Evolutionary conservation across 2,329 filamentous ascomycete species (phyloP).

Genomic region (Acrocalymma vagum): DNA sequence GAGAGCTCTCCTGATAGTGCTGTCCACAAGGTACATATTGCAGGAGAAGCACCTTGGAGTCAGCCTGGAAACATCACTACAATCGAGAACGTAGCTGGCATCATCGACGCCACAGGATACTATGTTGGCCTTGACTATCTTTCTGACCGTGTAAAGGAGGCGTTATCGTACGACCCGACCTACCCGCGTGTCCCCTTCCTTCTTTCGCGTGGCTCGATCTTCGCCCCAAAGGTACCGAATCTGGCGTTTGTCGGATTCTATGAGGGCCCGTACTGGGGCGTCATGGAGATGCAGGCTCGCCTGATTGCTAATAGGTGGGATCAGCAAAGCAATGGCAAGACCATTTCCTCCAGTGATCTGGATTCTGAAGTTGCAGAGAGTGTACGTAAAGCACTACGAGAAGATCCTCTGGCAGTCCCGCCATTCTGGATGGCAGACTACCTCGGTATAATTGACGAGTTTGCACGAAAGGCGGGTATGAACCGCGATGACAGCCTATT

Average conservation of each 20-base stretch:
- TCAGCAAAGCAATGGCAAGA: slow-evolving; percentile 41
- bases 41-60: no score
- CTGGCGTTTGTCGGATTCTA: slow-evolving; percentile 87
- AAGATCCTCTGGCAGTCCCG: slow-evolving; percentile 53
- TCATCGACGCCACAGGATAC: slow-evolving; percentile 81
- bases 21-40: no score
- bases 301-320: slow-evolving; percentile 71
- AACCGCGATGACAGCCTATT: slow-evolving; percentile 49
- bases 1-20: no score
- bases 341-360: no score
- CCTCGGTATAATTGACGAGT: slow-evolving; percentile 76
- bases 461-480: slow-evolving; percentile 68
- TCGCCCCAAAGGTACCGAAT: slow-evolving; percentile 67
- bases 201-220: slow-evolving; percentile 72
- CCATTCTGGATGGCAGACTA: slow-evolving; percentile 91
- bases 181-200: slow-evolving; percentile 62
- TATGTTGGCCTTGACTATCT: slow-evolving; percentile 72
- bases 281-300: slow-evolving; percentile 86
- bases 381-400: slow-evolving; percentile 56
- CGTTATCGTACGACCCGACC: slow-evolving; percentile 67
- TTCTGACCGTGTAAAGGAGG: slow-evolving; percentile 61
- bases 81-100: slow-evolving; percentile 53
- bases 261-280: slow-evolving; percentile 83
- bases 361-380: slow-evolving; percentile 14
- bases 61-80: no score